Conservation (phyloP, 495 filamentous ascomycete species). For the Neurospora sp. region DNA sequence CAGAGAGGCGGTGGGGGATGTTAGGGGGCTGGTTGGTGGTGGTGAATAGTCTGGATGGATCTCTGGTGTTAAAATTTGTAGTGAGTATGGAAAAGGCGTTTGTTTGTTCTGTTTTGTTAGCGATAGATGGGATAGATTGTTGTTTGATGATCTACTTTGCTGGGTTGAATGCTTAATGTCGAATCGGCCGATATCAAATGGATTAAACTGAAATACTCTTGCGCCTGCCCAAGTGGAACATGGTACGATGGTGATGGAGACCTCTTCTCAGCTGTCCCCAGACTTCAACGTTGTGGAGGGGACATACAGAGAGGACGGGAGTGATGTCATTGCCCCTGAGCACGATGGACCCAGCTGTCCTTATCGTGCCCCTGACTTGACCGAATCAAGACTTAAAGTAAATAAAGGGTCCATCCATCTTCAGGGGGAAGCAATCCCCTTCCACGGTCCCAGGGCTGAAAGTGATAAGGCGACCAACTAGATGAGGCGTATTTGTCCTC, state of each 20-base stretch:
- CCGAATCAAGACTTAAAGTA: background rate
- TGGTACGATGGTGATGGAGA: background rate
- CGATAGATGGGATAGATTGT: background rate
- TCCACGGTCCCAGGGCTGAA: background rate
- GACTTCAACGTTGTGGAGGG: background rate
- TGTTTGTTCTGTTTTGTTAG: background rate
- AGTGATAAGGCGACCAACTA: background rate
- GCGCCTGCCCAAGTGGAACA: background rate
- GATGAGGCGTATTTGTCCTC: background rate
- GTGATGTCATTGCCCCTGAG: background rate
- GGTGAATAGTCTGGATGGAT: constrained; percentile 4
- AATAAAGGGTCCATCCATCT: background rate
- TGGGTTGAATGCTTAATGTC: background rate
- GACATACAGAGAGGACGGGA: background rate
- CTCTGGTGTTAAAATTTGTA: background rate
- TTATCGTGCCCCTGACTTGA: background rate
- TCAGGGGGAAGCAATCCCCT: background rate
- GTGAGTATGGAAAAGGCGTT: background rate
- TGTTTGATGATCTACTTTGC: background rate
- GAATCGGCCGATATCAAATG: background rate
- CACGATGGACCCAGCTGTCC: background rate
- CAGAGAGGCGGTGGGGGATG: constrained; percentile 62
- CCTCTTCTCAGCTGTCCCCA: too few relatives aligned
- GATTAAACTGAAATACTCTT: background rate
- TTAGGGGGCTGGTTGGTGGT: constrained; percentile 35